phyloP scores from a whole-genome alignment of 2,329 filamentous ascomycete genomes.

The Monilinia fructicola region DNA sequence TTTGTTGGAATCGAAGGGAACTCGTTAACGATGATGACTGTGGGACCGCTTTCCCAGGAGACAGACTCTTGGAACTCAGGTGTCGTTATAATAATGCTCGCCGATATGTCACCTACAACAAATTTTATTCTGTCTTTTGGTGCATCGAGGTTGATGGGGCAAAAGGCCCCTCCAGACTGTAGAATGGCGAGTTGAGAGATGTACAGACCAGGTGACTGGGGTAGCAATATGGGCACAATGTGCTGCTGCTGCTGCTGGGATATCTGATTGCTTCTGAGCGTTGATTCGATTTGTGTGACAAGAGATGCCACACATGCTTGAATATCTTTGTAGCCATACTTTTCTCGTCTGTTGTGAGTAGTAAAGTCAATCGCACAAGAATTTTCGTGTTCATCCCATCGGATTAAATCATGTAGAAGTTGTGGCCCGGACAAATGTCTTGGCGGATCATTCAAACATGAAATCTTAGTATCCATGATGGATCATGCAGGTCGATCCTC shows the following conservation, averaged over 20 bases:
- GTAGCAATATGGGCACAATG: slow-evolving; percentile 73
- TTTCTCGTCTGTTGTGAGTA: slow-evolving; percentile 43
- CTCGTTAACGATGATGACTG: slow-evolving; percentile 46
- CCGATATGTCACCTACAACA: slow-evolving; percentile 74
- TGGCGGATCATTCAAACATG: slow-evolving; percentile 59
- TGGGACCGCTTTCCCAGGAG: slow-evolving; percentile 41
- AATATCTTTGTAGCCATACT: slow-evolving; percentile 39
- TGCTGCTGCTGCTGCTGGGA: slow-evolving; percentile 42
- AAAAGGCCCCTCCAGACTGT: slow-evolving; percentile 82
- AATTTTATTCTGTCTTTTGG: slow-evolving; percentile 76
- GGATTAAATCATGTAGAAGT: slow-evolving; percentile 64
- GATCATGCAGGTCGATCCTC: slow-evolving; percentile 23
- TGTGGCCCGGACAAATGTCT: slow-evolving; percentile 52
- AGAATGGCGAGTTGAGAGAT: slow-evolving; percentile 74
- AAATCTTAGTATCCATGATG: slow-evolving; percentile 43
- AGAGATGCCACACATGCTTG: slow-evolving; percentile 46
- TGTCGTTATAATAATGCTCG: slow-evolving; percentile 66
- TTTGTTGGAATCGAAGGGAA: slow-evolving; percentile 31
- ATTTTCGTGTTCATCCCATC: slow-evolving; percentile 41
- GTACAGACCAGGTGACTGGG: slow-evolving; percentile 76
- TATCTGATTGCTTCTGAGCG: slow-evolving; percentile 26
- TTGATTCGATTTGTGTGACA: slow-evolving; percentile 27
- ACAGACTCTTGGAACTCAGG: slow-evolving; percentile 46
- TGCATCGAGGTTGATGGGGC: slow-evolving; percentile 76
- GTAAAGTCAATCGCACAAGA: slow-evolving; percentile 64